Evolutionary conservation across 441 rosid species (phyloP), one percentile per base, ranked within the genome.

Genomic region (Euphorbia corollata): DNA sequence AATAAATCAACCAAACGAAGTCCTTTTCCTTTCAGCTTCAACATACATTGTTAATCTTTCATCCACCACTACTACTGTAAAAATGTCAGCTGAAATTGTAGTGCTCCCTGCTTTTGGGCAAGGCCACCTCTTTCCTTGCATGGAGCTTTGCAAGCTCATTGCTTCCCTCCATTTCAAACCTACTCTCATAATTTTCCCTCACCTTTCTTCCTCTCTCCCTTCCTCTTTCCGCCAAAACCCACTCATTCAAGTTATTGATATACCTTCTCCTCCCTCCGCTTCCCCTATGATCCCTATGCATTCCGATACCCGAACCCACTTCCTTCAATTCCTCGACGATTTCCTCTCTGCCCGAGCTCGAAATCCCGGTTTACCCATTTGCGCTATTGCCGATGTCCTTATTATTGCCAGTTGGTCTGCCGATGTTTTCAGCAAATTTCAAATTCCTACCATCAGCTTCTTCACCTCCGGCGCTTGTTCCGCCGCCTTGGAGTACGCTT

Each of bases 391-490:
- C 18, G 83, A 79, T 67, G 74, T 39, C 8, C 69, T 74, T 50
- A 36, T 68, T 60, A 34, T 70, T 67, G 53, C 67, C 68, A 12
- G 63, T 27, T 67, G 68, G 77, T 57, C 80, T 0, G 65, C 19
- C 36, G 56, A 51, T 7, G 8, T 71, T 1, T 78, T 85, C 68
- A 68, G 59, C 41, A 69, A 74, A 22, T 67, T 71, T 50, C 55
- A 56, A 9, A 61, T 85, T 59, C 83, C 86, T 3, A 74, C 79
- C 0, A 39, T 83, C 15, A 79, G 74, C 51, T 80, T 83, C 63
- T 81, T 81, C 73, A 81, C 90, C 4, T 85, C 84, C 0, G 84
- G 90, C 13, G 85, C 87, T 0, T 81, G 85, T 70, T 78, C 83
- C 0, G 71, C 83, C 1, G 84, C 90, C 9, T 59, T 85, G 81